phyloP scores from a whole-genome alignment of 495 filamentous ascomycete species.

The Talaromyces nanjingensis region DNA sequence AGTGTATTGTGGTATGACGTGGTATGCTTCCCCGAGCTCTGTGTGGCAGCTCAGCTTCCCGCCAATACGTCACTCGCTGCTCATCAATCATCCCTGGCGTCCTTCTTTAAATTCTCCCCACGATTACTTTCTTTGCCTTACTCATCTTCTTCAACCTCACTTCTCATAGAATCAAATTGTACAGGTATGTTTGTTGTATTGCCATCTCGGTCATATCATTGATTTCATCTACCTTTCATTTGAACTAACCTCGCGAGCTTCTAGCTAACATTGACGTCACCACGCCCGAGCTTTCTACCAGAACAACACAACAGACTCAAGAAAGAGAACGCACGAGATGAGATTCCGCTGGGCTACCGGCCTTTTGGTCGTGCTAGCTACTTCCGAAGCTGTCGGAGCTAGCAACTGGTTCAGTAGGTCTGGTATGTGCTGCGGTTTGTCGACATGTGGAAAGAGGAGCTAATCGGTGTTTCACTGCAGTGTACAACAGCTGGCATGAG shows the following conservation, averaged over 20 bases:
- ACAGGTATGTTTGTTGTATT: not conserved
- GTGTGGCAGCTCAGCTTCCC: slow-evolving; percentile 9
- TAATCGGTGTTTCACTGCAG: slow-evolving; percentile 33
- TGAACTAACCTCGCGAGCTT: not conserved
- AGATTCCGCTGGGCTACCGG: slow-evolving; percentile 62
- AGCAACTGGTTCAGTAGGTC: slow-evolving; percentile 78
- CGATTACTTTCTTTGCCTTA: not conserved
- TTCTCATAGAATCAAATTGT: not conserved
- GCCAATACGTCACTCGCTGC: slow-evolving; percentile 36
- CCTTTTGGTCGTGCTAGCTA: slow-evolving; percentile 63
- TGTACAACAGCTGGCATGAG: slow-evolving; percentile 98
- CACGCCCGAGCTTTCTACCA: not conserved
- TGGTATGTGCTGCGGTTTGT: slow-evolving; percentile 38
- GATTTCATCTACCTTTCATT: not conserved
- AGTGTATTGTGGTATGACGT: not conserved
- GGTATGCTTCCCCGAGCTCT: not conserved
- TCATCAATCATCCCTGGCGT: slow-evolving; percentile 34
- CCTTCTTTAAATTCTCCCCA: slow-evolving; percentile 1
- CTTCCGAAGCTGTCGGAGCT: slow-evolving; percentile 56
- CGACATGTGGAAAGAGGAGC: not conserved
- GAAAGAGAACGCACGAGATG: slow-evolving; percentile 43
- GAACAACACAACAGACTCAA: not conserved
- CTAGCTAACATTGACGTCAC: not conserved
- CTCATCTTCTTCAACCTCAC: not conserved
- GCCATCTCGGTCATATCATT: not conserved